Conservation (phyloP, 441 rosid genomes). For the Gossypium aridum region DNA sequence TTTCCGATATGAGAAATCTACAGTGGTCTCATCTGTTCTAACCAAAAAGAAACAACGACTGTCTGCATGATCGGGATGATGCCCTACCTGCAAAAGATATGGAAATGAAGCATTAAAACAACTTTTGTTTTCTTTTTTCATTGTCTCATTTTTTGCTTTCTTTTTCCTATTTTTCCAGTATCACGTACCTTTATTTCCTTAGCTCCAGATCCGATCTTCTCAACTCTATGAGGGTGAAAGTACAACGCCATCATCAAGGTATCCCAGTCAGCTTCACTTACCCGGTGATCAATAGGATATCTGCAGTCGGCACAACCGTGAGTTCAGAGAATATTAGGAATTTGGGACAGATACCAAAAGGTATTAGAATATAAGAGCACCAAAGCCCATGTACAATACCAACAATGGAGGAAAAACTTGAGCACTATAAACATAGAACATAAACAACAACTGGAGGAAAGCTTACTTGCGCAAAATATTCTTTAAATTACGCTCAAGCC, state of each 20-base stretch:
- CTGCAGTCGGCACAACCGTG: conserved; percentile 26
- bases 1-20: conserved; percentile 84
- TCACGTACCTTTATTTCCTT: conserved; percentile 54
- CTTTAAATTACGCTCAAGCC: conserved; percentile 40
- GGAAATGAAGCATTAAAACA: not conserved
- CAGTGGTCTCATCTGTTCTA: conserved; percentile 60
- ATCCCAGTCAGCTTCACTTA: conserved; percentile 49
- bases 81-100: conserved; percentile 44
- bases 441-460: not conserved
- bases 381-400: not conserved
- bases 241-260: conserved; percentile 48
- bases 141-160: not conserved
- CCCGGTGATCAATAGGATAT: conserved; percentile 46
- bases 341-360: not conserved
- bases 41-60: conserved; percentile 69
- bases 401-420: not conserved
- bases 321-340: not conserved
- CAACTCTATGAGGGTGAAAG: conserved; percentile 76
- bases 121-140: not conserved
- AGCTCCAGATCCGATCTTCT: conserved; percentile 74
- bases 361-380: conserved; percentile 1
- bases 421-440: not conserved
- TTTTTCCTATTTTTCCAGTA: not conserved
- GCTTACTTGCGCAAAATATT: conserved; percentile 70
- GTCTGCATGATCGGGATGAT: conserved; percentile 44